Percentiles rank a stretch among this genome's conserved stretches.
Conservation (phyloP, 78 protist species). For the Emiliania huxleyi region DNA sequence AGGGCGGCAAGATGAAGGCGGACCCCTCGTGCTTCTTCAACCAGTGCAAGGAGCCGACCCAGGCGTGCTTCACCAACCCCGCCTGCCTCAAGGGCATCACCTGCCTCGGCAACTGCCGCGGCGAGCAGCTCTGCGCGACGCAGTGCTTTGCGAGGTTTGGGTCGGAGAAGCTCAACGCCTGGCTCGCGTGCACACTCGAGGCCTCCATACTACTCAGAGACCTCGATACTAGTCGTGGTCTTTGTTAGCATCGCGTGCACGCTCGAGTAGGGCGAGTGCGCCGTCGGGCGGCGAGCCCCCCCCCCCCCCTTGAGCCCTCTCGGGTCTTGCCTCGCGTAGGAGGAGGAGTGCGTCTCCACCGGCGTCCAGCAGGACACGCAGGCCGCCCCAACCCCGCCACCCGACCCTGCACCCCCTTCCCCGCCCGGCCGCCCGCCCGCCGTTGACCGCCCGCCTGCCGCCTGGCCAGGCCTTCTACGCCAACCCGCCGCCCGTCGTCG, state of each 20-base stretch:
- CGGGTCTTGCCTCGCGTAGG: too few species aligned
- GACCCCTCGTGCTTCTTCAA: neutral
- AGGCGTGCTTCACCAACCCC: neutral
- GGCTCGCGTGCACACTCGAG: neutral
- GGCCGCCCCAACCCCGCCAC: too few species aligned
- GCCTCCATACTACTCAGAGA: too few species aligned
- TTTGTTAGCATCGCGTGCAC: too few species aligned
- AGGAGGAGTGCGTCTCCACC: neutral
- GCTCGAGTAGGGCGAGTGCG: too few species aligned
- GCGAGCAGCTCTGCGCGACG: slow-evolving; percentile 28
- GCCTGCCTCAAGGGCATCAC: slow-evolving; percentile 3
- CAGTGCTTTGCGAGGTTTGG: slow-evolving; percentile 20
- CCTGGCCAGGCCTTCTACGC: neutral
- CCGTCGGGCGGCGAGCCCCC: too few species aligned
- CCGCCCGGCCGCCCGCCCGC: too few species aligned
- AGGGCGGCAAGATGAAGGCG: slow-evolving; percentile 6
- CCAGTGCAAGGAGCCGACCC: neutral
- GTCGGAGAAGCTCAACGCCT: neutral
- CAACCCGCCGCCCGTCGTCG: neutral
- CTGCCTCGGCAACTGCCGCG: slow-evolving; percentile 16
- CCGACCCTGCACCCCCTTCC: too few species aligned
- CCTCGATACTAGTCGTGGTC: too few species aligned
- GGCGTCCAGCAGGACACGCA: neutral
- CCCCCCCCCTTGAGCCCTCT: too few species aligned
- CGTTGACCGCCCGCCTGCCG: too few species aligned